Conservation (phyloP, 2,329 filamentous ascomycete species). For the Diplocarpon rosae region DNA sequence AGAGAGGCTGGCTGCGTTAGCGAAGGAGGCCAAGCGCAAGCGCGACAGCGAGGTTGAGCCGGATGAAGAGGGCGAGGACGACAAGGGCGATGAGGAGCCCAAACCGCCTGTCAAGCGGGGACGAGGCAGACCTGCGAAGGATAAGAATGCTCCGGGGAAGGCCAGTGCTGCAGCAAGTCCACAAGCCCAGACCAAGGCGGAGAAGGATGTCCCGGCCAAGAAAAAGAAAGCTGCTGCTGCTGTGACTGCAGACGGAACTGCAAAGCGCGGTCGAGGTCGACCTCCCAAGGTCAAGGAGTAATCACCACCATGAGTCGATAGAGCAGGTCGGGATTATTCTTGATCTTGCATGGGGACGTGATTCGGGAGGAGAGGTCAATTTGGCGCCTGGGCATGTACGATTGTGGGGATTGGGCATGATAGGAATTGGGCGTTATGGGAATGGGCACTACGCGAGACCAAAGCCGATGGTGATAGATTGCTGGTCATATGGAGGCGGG, state of each 20-base stretch:
- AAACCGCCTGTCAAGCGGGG: constrained; percentile 2
- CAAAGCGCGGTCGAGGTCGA: constrained; percentile 5
- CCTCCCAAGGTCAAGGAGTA: constrained; percentile 2
- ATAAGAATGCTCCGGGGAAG: not conserved
- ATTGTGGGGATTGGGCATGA: not conserved
- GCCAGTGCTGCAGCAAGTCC: not conserved
- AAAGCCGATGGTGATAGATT: no score
- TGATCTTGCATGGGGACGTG: not conserved
- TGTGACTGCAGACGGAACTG: not conserved
- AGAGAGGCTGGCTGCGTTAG: not conserved
- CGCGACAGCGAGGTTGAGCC: not conserved
- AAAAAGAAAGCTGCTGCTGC: not conserved
- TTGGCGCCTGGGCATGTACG: not conserved
- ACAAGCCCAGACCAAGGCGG: not conserved
- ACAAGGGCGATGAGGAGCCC: not conserved
- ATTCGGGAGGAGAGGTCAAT: not conserved
- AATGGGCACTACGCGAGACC: no score
- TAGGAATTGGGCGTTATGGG: no score
- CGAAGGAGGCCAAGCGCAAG: not conserved
- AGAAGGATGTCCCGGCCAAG: not conserved
- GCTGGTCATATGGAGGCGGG: no score
- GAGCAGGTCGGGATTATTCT: no score
- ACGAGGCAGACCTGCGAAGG: constrained; percentile 2
- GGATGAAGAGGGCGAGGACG: not conserved
- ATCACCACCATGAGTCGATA: no score